Evolutionary conservation across 192 early-diverging fungal genomes (phyloP), one percentile per base, ranked within the genome.

Genomic region (Backusella mclennaniae): DNA sequence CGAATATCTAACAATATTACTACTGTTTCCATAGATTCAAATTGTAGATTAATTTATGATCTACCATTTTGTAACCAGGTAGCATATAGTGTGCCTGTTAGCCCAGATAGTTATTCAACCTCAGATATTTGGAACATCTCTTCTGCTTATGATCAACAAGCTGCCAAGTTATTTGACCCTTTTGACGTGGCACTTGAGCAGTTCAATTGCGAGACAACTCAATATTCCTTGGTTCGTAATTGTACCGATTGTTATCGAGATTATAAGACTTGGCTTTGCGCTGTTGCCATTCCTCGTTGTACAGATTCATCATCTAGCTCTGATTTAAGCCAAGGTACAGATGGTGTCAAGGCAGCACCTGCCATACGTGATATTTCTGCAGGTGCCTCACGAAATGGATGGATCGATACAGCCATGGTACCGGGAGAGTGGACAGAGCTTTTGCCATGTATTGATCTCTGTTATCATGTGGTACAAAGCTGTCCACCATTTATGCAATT

Each of bases 231-330:
- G 46, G 82, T 88, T 19, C 82, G 86, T 19, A 86, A 85, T 44
- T 90, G 89, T 66, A 80, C 74, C 29, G 89, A 90, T 71, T 90
- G 89, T 75, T 53, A 66, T 12, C 73, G 73, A 8, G 86, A 85
- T 63, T 90, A 90, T 52, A 87, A 87, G 66, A 76, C 84, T 17
- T 90, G 89, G 89, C 75, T 90, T 15, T 90, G 89, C 35, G 67
- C 84, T 23, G 80, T 88, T 9, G 75, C 82, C 35, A 88, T 90
- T 52, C 89, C 89, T 19, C 87, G 89, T 3, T 90, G 89, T 73
- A 82, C 84, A 46, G 29, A 41, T 74, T 36, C 73, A 11, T 31
- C 21, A 9, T 33, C 52, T 68, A 26, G 73, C 76, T 71, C 66
- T 77, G 70, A 49, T 19, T 12, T 71, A 41, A 49, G 23, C 3